Evolutionary conservation across 2,329 filamentous ascomycete genomes (phyloP).

Genomic region (Pseudogymnoascus verrucosus): DNA sequence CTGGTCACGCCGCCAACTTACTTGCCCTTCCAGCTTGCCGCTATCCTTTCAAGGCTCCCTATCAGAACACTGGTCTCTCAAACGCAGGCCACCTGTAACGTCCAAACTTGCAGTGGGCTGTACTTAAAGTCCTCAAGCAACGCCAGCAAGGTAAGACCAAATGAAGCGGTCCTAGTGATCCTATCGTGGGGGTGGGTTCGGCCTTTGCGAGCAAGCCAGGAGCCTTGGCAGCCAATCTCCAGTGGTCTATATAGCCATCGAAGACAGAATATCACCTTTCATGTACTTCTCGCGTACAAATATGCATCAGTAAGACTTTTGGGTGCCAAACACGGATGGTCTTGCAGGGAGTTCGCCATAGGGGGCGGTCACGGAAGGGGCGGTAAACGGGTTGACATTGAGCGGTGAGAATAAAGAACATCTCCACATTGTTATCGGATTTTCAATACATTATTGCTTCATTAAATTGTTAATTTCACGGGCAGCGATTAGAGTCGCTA

Average conservation of each 20-base stretch:
- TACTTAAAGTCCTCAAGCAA: background rate
- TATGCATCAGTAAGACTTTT: background rate
- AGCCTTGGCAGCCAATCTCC: background rate
- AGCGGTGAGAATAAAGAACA: background rate
- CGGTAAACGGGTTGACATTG: background rate
- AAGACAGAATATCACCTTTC: background rate
- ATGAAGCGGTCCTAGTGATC: background rate
- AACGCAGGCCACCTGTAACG: background rate
- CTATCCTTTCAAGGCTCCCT: constrained; percentile 1
- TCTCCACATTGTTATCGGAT: background rate
- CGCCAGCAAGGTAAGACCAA: background rate
- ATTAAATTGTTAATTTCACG: background rate
- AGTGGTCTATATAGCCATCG: constrained; percentile 1
- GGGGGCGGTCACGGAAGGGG: background rate
- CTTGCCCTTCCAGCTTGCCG: background rate
- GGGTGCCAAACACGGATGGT: background rate
- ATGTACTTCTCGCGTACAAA: background rate
- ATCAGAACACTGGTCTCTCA: background rate
- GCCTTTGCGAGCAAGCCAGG: background rate
- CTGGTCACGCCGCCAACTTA: background rate
- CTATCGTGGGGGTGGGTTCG: background rate
- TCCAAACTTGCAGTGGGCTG: background rate
- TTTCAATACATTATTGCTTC: background rate
- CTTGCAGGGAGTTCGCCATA: background rate
- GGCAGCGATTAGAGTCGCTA: background rate